Conservation (phyloP, 208 protist genomes). For the Wallacemonas sp. region DNA sequence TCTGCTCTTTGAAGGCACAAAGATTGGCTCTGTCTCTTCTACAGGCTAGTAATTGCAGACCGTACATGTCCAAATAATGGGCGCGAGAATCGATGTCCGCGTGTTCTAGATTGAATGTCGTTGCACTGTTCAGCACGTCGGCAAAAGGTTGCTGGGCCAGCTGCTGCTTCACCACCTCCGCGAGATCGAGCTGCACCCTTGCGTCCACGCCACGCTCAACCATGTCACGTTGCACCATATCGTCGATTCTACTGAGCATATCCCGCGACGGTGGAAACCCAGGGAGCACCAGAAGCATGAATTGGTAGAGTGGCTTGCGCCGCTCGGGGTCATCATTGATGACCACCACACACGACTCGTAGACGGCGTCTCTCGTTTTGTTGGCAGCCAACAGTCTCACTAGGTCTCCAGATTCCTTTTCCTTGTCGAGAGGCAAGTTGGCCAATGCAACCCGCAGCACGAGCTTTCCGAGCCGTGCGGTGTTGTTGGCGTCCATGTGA, state of each 20-base stretch:
- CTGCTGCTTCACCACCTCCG: conserved; percentile 22
- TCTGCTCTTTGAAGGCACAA: neutral
- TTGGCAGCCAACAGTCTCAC: conserved; percentile 38
- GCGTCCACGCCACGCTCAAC: neutral
- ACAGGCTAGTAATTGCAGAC: neutral
- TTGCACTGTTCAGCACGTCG: neutral
- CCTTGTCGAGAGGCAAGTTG: conserved; percentile 6
- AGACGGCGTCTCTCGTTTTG: conserved; percentile 58
- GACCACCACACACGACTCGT: conserved; percentile 64
- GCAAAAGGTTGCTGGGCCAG: neutral
- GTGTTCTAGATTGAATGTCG: neutral
- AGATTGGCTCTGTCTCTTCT: neutral
- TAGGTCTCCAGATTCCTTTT: conserved; percentile 18
- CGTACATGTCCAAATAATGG: neutral
- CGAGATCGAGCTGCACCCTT: conserved; percentile 2
- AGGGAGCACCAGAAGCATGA: conserved; percentile 62
- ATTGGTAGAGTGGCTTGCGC: conserved; percentile 46
- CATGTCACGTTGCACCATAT: conserved; percentile 14
- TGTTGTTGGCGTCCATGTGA: neutral
- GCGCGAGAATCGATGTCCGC: neutral
- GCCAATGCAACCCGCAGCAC: conserved; percentile 4
- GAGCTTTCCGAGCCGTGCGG: neutral
- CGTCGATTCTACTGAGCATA: conserved; percentile 36
- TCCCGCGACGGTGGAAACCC: conserved; percentile 66
- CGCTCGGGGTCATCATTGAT: conserved; percentile 59